Conservation (phyloP, 2,329 filamentous ascomycete species). For the Nothopassalora personata region DNA sequence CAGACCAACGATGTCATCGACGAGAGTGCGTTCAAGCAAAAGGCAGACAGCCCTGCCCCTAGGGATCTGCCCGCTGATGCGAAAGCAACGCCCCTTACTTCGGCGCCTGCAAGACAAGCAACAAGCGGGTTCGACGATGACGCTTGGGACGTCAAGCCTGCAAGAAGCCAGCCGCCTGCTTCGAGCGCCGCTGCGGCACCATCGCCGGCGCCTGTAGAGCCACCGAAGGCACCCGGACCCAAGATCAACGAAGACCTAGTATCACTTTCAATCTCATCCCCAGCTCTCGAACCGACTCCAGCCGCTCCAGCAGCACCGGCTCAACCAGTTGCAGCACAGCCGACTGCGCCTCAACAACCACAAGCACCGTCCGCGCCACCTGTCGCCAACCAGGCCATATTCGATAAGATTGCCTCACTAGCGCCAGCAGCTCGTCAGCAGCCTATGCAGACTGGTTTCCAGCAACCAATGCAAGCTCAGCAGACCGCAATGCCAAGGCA, state of each 20-base stretch:
- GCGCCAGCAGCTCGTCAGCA: constrained; percentile 22
- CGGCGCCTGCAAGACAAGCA: constrained; percentile 43
- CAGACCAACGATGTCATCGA: constrained; percentile 83
- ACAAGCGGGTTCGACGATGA: constrained; percentile 81
- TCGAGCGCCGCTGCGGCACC: constrained; percentile 34
- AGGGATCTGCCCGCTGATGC: constrained; percentile 40
- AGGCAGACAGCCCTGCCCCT: constrained; percentile 42
- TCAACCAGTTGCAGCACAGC: constrained; percentile 38
- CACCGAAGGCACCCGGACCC: constrained; percentile 40
- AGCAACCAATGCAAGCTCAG: constrained; percentile 31
- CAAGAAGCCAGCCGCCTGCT: constrained; percentile 49
- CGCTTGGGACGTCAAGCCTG: constrained; percentile 92
- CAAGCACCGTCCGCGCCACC: constrained; percentile 37
- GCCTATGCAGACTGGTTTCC: constrained; percentile 34
- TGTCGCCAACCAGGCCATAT: constrained; percentile 44
- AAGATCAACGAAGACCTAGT: constrained; percentile 65
- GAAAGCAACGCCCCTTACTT: constrained; percentile 46
- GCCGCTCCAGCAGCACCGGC: constrained; percentile 41
- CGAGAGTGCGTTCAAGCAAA: constrained; percentile 72
- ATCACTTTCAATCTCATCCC: constrained; percentile 60
- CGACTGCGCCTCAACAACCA: constrained; percentile 31
- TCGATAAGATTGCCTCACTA: constrained; percentile 44
- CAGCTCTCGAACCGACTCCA: constrained; percentile 53
- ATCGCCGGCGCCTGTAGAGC: constrained; percentile 36
- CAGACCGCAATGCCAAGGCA: constrained; percentile 50